These are phyloP conservation scores for Mucor indicus DNA, from an alignment of 371 early-diverging fungal genomes.

Conservation along the genomic window DNA sequence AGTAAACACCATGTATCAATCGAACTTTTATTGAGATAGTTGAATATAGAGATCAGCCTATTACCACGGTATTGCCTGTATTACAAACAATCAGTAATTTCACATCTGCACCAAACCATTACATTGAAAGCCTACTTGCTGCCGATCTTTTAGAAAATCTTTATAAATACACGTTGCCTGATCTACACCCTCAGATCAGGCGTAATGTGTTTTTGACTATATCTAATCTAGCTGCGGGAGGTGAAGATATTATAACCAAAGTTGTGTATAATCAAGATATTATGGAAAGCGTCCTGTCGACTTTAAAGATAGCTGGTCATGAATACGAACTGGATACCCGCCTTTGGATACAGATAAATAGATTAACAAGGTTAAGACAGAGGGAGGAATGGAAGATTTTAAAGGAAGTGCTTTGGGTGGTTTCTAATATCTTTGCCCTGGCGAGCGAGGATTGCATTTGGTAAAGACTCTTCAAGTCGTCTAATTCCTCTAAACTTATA, in stretches of 20 bases:
- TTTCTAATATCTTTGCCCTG: conserved; percentile 39
- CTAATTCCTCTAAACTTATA: no score
- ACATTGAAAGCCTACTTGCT: conserved; percentile 33
- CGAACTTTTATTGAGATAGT: no score
- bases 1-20: no score
- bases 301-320: conserved; percentile 14
- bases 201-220: conserved; percentile 41
- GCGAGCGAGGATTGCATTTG: conserved; percentile 17
- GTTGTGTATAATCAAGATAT: conserved; percentile 33
- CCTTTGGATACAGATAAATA: conserved; percentile 3
- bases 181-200: conserved; percentile 16
- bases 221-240: conserved; percentile 43
- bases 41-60: conserved; percentile 1
- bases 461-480: no score
- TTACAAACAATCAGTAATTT: conserved; percentile 43
- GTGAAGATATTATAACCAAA: conserved; percentile 28
- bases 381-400: conserved; percentile 42
- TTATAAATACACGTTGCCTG: conserved; percentile 10
- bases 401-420: conserved; percentile 39
- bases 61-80: conserved; percentile 3
- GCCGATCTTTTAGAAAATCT: conserved; percentile 33
- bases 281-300: conserved; percentile 29
- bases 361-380: neutral
- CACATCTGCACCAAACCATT: conserved; percentile 40
- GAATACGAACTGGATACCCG: neutral